Percentiles rank a stretch among this genome's conserved stretches.
Conservation (phyloP, 1,284 basidiomycete genomes). For the Trichosporon sp. region DNA sequence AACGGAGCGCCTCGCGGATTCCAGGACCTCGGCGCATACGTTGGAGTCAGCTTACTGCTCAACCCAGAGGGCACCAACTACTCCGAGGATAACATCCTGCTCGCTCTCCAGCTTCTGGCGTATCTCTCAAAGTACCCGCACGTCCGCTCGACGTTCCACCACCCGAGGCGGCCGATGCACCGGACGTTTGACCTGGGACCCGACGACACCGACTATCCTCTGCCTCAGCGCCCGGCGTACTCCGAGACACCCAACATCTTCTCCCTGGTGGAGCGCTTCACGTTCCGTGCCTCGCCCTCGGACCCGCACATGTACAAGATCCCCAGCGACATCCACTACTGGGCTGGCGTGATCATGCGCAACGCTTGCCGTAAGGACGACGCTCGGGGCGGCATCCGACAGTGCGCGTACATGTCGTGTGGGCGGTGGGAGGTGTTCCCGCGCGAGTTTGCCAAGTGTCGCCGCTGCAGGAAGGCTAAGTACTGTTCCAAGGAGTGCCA, state of each 20-base stretch:
- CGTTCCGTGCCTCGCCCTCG: constrained; percentile 78
- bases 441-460: constrained; percentile 93
- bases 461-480: constrained; percentile 93
- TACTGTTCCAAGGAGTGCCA: constrained; percentile 99
- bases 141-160: constrained; percentile 94
- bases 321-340: constrained; percentile 92
- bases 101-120: constrained; percentile 85
- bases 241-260: constrained; percentile 73
- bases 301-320: constrained; percentile 69
- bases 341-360: constrained; percentile 99
- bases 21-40: constrained; percentile 44
- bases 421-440: constrained; percentile 91
- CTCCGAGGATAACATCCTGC: constrained; percentile 89
- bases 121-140: constrained; percentile 98
- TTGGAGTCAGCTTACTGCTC: constrained; percentile 37
- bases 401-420: constrained; percentile 97
- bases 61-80: constrained; percentile 55
- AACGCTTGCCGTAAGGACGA: constrained; percentile 99
- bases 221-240: constrained; percentile 41
- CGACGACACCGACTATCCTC: constrained; percentile 29
- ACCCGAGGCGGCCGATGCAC: constrained; percentile 56
- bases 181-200: constrained; percentile 42
- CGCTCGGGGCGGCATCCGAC: constrained; percentile 80
- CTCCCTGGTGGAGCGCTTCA: constrained; percentile 91
- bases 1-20: constrained; percentile 47